phyloP scores from a whole-genome alignment of 139 green algal genomes.

The Coelastrella sp. region DNA sequence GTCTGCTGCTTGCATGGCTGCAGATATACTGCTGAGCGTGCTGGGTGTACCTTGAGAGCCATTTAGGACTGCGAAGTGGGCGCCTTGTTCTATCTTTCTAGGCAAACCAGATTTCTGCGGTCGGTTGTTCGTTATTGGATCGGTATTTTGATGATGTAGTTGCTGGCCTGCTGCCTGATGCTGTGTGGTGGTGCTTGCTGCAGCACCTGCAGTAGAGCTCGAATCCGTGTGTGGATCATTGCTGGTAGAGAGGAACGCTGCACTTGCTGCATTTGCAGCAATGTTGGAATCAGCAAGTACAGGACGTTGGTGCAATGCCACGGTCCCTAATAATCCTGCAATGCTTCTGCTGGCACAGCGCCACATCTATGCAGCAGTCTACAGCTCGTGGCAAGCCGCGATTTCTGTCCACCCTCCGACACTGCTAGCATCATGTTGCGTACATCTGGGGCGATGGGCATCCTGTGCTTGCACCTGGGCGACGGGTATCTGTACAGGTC shows the following conservation, averaged over 20 bases:
- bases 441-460: too few relatives aligned
- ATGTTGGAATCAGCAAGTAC: not conserved
- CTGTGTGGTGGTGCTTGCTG: not conserved
- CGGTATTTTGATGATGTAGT: too few relatives aligned
- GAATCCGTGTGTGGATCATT: not conserved
- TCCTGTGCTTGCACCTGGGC: too few relatives aligned
- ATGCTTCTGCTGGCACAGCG: not conserved
- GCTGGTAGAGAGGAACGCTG: not conserved
- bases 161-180: not conserved
- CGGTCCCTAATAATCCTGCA: not conserved
- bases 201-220: not conserved
- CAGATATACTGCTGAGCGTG: not conserved
- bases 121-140: too few relatives aligned
- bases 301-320: not conserved
- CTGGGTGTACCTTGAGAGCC: not conserved
- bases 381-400: too few relatives aligned
- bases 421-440: too few relatives aligned
- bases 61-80: conserved; percentile 18
- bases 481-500: too few relatives aligned
- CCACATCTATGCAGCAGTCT: too few relatives aligned
- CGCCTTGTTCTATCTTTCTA: not conserved
- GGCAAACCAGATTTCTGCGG: not conserved
- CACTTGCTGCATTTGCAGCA: not conserved
- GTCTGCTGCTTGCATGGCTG: conserved; percentile 9
- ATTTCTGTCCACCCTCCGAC: too few relatives aligned